Conservation (phyloP, 2,329 filamentous ascomycete species). For the Akanthomyces muscarius region DNA sequence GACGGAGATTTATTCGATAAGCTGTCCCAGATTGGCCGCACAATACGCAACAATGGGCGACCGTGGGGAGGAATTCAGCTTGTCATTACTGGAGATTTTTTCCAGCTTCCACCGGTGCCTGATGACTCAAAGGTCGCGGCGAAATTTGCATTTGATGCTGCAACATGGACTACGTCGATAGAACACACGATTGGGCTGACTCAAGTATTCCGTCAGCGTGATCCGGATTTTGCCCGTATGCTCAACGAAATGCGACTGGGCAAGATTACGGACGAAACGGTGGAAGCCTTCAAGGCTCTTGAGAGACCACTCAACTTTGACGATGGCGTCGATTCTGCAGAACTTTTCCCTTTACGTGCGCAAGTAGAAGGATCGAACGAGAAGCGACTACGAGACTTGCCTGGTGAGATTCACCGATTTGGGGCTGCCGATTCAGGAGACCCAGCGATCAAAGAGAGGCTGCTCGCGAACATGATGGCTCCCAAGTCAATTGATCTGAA, state of each 20-base stretch:
- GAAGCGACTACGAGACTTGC: conserved; percentile 65
- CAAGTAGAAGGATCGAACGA: conserved; percentile 89
- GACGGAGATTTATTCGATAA: conserved; percentile 97
- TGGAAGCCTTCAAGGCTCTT: conserved; percentile 70
- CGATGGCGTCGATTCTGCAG: conserved; percentile 69
- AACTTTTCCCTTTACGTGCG: conserved; percentile 84
- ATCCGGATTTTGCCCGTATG: conserved; percentile 85
- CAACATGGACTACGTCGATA: conserved; percentile 87
- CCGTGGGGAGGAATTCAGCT: conserved; percentile 96
- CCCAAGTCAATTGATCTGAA: conserved; percentile 77
- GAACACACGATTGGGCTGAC: conserved; percentile 94
- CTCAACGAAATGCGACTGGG: conserved; percentile 97
- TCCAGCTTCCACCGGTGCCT: conserved; percentile 91
- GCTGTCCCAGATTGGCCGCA: conserved; percentile 79
- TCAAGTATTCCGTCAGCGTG: conserved; percentile 93
- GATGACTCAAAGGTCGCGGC: conserved; percentile 64
- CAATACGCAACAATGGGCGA: conserved; percentile 81
- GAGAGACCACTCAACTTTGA: conserved; percentile 66
- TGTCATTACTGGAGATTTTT: conserved; percentile 95
- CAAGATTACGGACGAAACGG: conserved; percentile 69
- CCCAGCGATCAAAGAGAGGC: conserved; percentile 63
- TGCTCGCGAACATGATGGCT: conserved; percentile 90
- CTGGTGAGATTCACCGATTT: conserved; percentile 64
- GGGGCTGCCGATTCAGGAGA: conserved; percentile 77
- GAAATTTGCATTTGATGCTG: conserved; percentile 90